These are phyloP conservation scores for Delitschia confertaspora DNA, from an alignment of 495 filamentous ascomycete genomes.

Conservation along the genomic window DNA sequence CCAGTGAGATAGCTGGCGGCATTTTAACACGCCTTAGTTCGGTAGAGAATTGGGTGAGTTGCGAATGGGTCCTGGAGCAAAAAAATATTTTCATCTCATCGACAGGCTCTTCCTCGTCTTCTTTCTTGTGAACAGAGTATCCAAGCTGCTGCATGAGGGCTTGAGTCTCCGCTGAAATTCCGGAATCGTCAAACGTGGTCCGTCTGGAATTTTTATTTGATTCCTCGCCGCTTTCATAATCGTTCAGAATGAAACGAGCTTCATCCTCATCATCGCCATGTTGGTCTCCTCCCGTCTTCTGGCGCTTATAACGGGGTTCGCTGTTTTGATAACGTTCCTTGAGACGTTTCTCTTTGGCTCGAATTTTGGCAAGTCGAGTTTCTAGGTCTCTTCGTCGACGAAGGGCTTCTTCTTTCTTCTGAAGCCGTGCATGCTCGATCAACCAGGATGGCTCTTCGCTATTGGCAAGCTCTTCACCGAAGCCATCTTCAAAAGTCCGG, in stretches of 20 bases:
- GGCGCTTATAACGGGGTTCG: constrained; percentile 44
- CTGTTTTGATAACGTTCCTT: constrained; percentile 42
- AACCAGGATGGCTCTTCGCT: constrained; percentile 86
- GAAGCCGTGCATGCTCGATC: constrained; percentile 58
- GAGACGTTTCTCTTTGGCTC: constrained; percentile 56
- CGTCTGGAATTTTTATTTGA: constrained; percentile 22
- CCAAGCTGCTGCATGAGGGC: constrained; percentile 53
- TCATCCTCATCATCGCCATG: constrained; percentile 42
- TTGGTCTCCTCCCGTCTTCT: constrained; percentile 3
- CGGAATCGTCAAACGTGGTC: constrained; percentile 28
- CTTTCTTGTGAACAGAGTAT: constrained; percentile 35
- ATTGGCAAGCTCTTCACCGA: constrained; percentile 39
- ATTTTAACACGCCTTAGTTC: constrained; percentile 78
- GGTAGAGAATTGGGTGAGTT: constrained; percentile 85
- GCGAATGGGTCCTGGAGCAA: constrained; percentile 92
- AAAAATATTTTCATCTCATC: constrained; percentile 60
- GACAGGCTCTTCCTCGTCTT: constrained; percentile 47
- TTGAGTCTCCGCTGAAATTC: constrained; percentile 54
- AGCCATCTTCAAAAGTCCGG: constrained; percentile 48
- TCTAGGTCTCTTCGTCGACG: constrained; percentile 64
- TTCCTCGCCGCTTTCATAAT: constrained; percentile 67
- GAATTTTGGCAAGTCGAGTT: constrained; percentile 54
- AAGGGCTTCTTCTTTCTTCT: constrained; percentile 58
- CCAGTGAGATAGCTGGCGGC: constrained; percentile 47
- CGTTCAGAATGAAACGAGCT: constrained; percentile 64